Conservation (phyloP, 2,329 filamentous ascomycete genomes). For the Beauveria rudraprayagi region DNA sequence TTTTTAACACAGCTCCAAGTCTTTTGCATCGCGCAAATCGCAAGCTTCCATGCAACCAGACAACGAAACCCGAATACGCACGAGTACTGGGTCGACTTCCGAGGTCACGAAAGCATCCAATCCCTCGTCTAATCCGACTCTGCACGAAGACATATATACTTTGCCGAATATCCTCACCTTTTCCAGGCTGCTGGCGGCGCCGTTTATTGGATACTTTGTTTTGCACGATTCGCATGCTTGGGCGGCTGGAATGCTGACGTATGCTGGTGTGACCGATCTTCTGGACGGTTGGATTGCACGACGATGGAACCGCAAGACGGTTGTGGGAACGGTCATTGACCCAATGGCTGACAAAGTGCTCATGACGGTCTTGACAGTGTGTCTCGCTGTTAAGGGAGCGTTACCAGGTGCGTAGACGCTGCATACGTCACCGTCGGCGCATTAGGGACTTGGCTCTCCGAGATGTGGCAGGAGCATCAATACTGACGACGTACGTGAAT, state of each 20-base stretch:
- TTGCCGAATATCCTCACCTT: conserved; percentile 91
- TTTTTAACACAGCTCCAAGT: not conserved
- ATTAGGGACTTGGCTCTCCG: not conserved
- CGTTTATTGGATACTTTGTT: conserved; percentile 80
- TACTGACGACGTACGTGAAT: not conserved
- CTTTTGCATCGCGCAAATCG: not conserved
- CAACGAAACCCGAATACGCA: not conserved
- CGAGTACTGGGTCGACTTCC: not conserved
- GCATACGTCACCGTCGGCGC: not conserved
- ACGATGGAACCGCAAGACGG: conserved; percentile 78
- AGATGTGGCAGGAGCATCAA: not conserved
- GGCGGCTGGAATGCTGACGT: conserved; percentile 80
- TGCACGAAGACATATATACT: conserved; percentile 90
- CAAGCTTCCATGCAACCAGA: not conserved
- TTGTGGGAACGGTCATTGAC: conserved; percentile 89
- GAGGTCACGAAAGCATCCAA: not conserved
- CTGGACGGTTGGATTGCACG: conserved; percentile 93
- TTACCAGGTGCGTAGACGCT: conserved; percentile 59
- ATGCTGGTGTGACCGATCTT: conserved; percentile 84
- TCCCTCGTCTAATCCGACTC: not conserved
- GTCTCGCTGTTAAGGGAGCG: conserved; percentile 72
- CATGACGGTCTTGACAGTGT: conserved; percentile 88
- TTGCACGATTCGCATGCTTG: conserved; percentile 71
- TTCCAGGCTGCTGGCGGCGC: conserved; percentile 74
- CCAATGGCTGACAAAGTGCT: conserved; percentile 95